These are phyloP conservation scores for Macadamia integrifolia DNA, from an alignment of 164 flowering plant species.

Conservation along the genomic window DNA sequence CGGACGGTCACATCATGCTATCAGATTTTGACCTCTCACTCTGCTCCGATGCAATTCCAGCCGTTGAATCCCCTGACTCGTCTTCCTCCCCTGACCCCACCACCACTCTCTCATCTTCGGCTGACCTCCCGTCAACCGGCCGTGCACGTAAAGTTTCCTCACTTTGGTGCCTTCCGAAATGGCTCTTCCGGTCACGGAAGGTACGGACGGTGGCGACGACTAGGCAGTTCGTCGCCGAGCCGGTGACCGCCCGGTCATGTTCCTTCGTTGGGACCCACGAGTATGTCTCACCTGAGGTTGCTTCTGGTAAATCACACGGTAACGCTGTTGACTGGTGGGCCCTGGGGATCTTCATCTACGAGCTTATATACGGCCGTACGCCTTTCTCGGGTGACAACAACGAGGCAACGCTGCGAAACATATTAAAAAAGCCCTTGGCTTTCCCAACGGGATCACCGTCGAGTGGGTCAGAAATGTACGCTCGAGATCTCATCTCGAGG, in stretches of 20 bases:
- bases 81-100: slow-evolving; percentile 23
- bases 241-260: slow-evolving; percentile 65
- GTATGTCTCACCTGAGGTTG: slow-evolving; percentile 87
- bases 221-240: slow-evolving; percentile 77
- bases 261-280: slow-evolving; percentile 97
- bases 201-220: slow-evolving; percentile 36
- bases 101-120: slow-evolving; percentile 6
- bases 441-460: slow-evolving; percentile 43
- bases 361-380: slow-evolving; percentile 75
- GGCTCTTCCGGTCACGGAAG: slow-evolving; percentile 52
- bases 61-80: slow-evolving; percentile 45
- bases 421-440: slow-evolving; percentile 41
- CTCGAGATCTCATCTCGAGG: slow-evolving; percentile 51
- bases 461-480: slow-evolving; percentile 33
- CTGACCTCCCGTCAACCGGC: background rate
- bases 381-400: slow-evolving; percentile 66
- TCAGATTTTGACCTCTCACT: slow-evolving; percentile 85
- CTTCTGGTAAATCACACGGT: slow-evolving; percentile 69
- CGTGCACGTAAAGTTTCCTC: background rate
- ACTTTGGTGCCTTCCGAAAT: slow-evolving; percentile 34
- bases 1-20: slow-evolving; percentile 95
- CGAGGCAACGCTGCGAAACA: slow-evolving; percentile 55
- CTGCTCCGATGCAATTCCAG: slow-evolving; percentile 57
- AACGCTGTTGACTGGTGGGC: slow-evolving; percentile 98
- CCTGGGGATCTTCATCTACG: slow-evolving; percentile 76